phyloP scores from a whole-genome alignment of 768 basidiomycete genomes.

The Favolaschia claudopus region DNA sequence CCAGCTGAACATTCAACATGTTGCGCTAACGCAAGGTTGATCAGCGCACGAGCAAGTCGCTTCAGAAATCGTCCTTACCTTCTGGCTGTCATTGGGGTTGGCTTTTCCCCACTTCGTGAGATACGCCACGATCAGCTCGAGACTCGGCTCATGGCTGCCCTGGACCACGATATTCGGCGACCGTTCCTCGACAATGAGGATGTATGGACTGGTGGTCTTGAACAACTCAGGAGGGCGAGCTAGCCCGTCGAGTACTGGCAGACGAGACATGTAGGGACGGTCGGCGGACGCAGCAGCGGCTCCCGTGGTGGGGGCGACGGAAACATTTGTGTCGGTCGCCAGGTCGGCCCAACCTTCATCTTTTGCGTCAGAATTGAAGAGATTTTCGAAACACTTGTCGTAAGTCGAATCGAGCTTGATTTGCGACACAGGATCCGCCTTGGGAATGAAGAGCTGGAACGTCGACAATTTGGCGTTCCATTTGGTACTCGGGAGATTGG shows the following conservation, averaged over 20 bases:
- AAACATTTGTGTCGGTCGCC: conserved; percentile 16
- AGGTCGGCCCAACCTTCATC: conserved; percentile 45
- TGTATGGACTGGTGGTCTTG: conserved; percentile 37
- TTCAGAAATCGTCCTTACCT: conserved; percentile 28
- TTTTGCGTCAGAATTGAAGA: conserved; percentile 31
- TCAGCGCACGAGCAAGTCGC: background rate
- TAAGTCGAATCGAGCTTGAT: conserved; percentile 38
- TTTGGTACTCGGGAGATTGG: conserved; percentile 32
- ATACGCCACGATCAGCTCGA: conserved; percentile 44
- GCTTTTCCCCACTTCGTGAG: conserved; percentile 45
- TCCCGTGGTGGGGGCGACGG: background rate
- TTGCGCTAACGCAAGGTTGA: conserved; percentile 32
- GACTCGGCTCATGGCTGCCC: conserved; percentile 46
- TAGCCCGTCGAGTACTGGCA: conserved; percentile 39
- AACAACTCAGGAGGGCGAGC: conserved; percentile 44
- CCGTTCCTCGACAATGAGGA: conserved; percentile 42
- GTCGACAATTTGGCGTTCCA: conserved; percentile 37
- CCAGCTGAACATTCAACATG: conserved; percentile 39
- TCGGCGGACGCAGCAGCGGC: conserved; percentile 9
- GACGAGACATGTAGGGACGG: conserved; percentile 19
- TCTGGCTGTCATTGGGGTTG: conserved; percentile 38
- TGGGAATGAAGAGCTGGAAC: conserved; percentile 45
- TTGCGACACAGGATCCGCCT: conserved; percentile 34
- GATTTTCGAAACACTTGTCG: conserved; percentile 43
- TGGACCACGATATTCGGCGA: conserved; percentile 38